phyloP scores from a whole-genome alignment of 2,329 filamentous ascomycete species.

The Penicillium freii region DNA sequence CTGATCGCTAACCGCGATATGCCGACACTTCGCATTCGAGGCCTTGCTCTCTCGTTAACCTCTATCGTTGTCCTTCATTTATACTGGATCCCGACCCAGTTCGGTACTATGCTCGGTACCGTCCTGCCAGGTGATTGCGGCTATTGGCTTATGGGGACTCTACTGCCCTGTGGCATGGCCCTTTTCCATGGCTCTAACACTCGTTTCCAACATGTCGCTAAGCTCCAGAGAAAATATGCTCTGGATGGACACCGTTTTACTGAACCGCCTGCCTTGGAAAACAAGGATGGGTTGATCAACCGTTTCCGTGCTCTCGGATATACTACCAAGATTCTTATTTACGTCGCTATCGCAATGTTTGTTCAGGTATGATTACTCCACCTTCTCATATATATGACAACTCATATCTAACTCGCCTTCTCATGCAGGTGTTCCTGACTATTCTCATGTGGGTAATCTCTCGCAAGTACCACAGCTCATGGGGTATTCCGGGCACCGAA shows the following conservation, averaged over 20 bases:
- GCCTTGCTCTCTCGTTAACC: constrained; percentile 37
- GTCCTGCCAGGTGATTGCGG: constrained; percentile 53
- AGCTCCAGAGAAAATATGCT: constrained; percentile 52
- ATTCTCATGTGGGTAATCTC: constrained; percentile 60
- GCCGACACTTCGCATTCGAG: constrained; percentile 40
- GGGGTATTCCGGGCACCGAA: constrained; percentile 51
- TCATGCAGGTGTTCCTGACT: constrained; percentile 56
- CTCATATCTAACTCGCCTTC: background rate
- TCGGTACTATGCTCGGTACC: constrained; percentile 37
- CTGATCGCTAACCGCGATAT: constrained; percentile 34
- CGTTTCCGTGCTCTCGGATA: constrained; percentile 30
- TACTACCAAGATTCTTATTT: constrained; percentile 24
- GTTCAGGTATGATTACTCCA: constrained; percentile 50
- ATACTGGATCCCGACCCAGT: constrained; percentile 37
- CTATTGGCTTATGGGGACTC: constrained; percentile 67
- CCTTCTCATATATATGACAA: background rate
- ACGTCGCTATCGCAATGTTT: constrained; percentile 55
- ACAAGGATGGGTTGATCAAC: constrained; percentile 18
- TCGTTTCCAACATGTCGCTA: constrained; percentile 59
- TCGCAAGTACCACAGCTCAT: constrained; percentile 60
- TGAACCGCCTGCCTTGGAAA: constrained; percentile 6
- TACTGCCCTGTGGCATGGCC: constrained; percentile 63
- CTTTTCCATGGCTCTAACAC: constrained; percentile 65
- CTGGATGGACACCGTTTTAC: constrained; percentile 10
- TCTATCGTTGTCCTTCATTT: constrained; percentile 41